Evolutionary conservation across 768 basidiomycete genomes (phyloP).

Genomic region (Rhizopogon vulgaris): DNA sequence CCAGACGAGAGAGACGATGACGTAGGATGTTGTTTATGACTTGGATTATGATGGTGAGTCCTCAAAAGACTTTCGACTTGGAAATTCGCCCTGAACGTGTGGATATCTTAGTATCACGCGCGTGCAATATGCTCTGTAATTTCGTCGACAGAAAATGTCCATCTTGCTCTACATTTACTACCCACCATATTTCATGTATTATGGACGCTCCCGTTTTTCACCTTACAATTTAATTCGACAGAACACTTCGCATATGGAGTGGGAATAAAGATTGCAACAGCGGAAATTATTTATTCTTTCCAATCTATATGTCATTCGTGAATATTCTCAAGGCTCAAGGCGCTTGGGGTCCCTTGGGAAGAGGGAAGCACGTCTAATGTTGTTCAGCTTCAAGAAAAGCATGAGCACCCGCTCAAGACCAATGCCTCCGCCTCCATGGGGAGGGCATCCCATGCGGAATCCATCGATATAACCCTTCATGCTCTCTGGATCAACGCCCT

Average conservation of each 20-base stretch:
- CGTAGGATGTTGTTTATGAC: conserved; percentile 2
- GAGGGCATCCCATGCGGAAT: conserved; percentile 91
- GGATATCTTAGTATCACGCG: conserved; percentile 8
- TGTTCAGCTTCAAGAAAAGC: conserved; percentile 95
- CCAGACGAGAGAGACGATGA: conserved; percentile 42
- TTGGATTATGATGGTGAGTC: conserved; percentile 13
- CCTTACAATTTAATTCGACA: conserved; percentile 17
- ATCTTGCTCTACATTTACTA: conserved; percentile 20
- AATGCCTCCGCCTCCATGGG: conserved; percentile 96
- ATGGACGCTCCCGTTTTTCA: conserved; percentile 15
- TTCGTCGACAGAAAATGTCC: conserved; percentile 11
- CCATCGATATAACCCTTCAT: conserved; percentile 94
- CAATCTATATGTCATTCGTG: not conserved
- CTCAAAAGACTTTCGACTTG: not conserved
- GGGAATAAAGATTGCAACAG: not conserved
- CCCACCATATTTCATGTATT: conserved; percentile 12
- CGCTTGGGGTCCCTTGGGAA: conserved; percentile 98
- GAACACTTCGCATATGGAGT: not conserved
- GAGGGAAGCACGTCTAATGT: conserved; percentile 86
- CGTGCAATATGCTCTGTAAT: conserved; percentile 14
- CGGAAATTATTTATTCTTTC: not conserved
- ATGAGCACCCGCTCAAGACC: conserved; percentile 94
- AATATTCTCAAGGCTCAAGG: conserved; percentile 63
- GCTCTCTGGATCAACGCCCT: conserved; percentile 84
- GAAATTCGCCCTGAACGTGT: conserved; percentile 3